Base-by-base conservation (phyloP, 106 monocot genomes). In the Allium sativum region DNA sequence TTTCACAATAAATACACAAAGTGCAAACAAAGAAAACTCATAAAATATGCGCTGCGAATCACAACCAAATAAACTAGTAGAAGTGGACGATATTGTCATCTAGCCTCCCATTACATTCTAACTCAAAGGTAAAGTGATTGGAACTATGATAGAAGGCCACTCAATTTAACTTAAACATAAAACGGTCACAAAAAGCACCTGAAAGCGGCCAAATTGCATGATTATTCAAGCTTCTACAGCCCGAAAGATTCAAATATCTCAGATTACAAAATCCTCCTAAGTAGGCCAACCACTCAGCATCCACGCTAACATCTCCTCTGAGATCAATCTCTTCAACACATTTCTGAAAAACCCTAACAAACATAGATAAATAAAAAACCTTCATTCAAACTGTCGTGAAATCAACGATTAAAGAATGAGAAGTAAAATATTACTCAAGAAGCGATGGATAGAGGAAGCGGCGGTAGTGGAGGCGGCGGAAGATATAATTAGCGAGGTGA, bases 271-370 rank as follows among this genome's bases (percentile, higher is more conserved):
- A 91, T 31, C 71, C 75, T n/a, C 96, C 91, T 10, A 98, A 64
- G 55, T 98, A 98, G 4, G 79, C 87, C 82, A 91, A 72, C 96
- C 96, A 98, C 61, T 98, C 96, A n/a, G 84, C 87, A 74, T 87
- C 87, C 10, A 96, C 81, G 48, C 15, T 43, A 14, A 44, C 45
- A 48, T 81, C 77, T 12, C 81, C 81, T 15, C 65, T 84, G 61
- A 90, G 22, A 55, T 95, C 78, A 56, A 90, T 68, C 40, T 71
- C 70, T 46, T 95, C 90, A 7, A 84, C 84, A 16, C 71, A 78
- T 46, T 47, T 65, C 71, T 86, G 83, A 68, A 94, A 94, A 60
- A 83, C 72, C 55, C 94, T 89, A 67, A 65, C 76, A 2, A 61
- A 64, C 46, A 48, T 48, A 50, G 48, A 42, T 9, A 14, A 1